Evolutionary conservation across 2,329 filamentous ascomycete genomes (phyloP).

Genomic region (Mycosphaerella sp.): DNA sequence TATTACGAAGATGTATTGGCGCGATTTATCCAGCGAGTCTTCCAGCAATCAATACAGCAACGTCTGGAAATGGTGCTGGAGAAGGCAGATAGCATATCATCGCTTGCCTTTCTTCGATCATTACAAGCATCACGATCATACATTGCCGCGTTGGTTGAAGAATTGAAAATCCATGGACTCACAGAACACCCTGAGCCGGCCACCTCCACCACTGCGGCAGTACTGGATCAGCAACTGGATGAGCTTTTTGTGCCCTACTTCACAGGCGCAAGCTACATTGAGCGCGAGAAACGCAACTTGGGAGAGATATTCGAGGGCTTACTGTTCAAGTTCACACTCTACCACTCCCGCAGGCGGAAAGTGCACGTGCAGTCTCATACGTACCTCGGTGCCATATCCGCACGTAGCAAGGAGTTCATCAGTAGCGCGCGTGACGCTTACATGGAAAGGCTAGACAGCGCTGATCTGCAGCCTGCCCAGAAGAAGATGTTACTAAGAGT

Average conservation of each 20-base stretch:
- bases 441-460: constrained; percentile 79
- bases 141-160: constrained; percentile 80
- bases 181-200: constrained; percentile 93
- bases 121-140: constrained; percentile 87
- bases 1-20: constrained; percentile 91
- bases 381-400: constrained; percentile 86
- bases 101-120: constrained; percentile 82
- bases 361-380: constrained; percentile 60
- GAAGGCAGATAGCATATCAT: constrained; percentile 87
- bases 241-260: constrained; percentile 63
- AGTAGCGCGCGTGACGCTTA: constrained; percentile 87
- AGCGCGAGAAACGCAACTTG: constrained; percentile 59
- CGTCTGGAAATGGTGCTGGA: constrained; percentile 91
- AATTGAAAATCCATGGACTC: constrained; percentile 86
- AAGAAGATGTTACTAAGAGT: constrained; percentile 86
- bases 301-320: constrained; percentile 84
- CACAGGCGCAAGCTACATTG: constrained; percentile 59
- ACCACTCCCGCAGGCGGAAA: constrained; percentile 82
- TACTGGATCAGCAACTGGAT: constrained; percentile 62
- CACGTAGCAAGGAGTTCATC: constrained; percentile 82
- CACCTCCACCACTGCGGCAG: constrained; percentile 71
- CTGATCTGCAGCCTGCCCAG: constrained; percentile 80
- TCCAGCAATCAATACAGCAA: constrained; percentile 97
- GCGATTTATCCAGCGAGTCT: constrained; percentile 90
- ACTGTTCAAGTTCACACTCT: constrained; percentile 95